A percentile compares a stretch with the other conserved stretches of the same genome.
These are phyloP conservation scores for Rhynchosporium agropyri DNA, from an alignment of 2,329 filamentous ascomycete species.

Conservation along the genomic window DNA sequence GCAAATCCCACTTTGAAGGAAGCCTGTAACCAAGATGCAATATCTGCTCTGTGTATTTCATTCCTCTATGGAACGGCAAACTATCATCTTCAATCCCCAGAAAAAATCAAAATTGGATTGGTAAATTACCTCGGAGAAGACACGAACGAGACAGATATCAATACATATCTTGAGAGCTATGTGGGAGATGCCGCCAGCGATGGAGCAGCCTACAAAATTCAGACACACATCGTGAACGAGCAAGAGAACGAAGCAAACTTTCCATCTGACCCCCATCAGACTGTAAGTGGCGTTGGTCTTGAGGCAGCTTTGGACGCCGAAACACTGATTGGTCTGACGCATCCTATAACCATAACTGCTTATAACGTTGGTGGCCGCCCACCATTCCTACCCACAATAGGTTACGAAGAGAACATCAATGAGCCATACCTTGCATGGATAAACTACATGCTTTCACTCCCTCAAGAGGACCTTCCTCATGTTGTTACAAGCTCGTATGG, in stretches of 20 bases:
- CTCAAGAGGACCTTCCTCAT: conserved; percentile 58
- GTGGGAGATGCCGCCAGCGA: not conserved
- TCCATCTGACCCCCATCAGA: not conserved
- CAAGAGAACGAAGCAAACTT: not conserved
- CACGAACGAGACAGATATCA: not conserved
- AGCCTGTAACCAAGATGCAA: too few species aligned
- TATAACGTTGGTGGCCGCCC: not conserved
- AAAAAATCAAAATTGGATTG: not conserved
- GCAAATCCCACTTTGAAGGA: too few species aligned
- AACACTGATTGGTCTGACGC: not conserved
- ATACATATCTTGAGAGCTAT: not conserved
- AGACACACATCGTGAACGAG: not conserved
- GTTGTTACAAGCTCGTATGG: conserved; percentile 61
- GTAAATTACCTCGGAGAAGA: not conserved
- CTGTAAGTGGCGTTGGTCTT: not conserved
- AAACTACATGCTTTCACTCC: conserved; percentile 53
- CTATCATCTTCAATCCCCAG: not conserved
- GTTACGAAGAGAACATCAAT: conserved; percentile 55
- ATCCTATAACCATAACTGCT: not conserved
- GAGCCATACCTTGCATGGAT: conserved; percentile 62
- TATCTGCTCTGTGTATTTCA: too few species aligned
- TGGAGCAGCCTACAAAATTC: too few species aligned
- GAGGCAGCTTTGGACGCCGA: not conserved
- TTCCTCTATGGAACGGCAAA: not conserved
- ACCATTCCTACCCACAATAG: not conserved